phyloP scores from a whole-genome alignment of 805 yeast species.

The Saccharomycopsis sp. region DNA sequence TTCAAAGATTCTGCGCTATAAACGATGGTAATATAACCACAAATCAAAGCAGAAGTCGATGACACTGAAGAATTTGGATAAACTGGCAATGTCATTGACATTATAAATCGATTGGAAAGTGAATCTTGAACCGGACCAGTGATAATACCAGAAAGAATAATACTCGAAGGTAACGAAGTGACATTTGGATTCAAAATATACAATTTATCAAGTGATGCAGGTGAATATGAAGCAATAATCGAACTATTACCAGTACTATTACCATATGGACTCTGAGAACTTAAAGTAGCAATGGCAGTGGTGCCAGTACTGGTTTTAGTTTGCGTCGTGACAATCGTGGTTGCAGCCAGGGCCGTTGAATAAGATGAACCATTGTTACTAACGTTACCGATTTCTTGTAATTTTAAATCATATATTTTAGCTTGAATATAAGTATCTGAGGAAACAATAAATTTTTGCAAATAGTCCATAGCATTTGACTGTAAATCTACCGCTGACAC shows the following conservation, averaged over 20 bases:
- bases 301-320: constrained; percentile 4
- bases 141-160: constrained; percentile 40
- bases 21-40: constrained; percentile 65
- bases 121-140: constrained; percentile 58
- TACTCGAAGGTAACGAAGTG: constrained; percentile 37
- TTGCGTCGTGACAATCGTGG: not conserved
- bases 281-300: constrained; percentile 11
- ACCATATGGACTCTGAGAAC: constrained; percentile 21
- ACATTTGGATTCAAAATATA: constrained; percentile 46
- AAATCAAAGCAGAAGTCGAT: constrained; percentile 47
- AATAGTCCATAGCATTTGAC: constrained; percentile 36
- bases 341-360: constrained; percentile 20
- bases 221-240: constrained; percentile 26
- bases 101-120: constrained; percentile 35
- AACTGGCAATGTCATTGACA: constrained; percentile 76
- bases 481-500: constrained; percentile 56
- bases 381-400: constrained; percentile 39
- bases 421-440: constrained; percentile 59
- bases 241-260: constrained; percentile 19
- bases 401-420: constrained; percentile 56
- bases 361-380: constrained; percentile 35
- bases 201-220: constrained; percentile 31
- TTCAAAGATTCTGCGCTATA: constrained; percentile 39
- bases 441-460: constrained; percentile 58
- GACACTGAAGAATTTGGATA: constrained; percentile 66